Evolutionary conservation across 75 land plant genomes (phyloP), one percentile per base, ranked within the genome.

Genomic region (Gnetum montanum): DNA sequence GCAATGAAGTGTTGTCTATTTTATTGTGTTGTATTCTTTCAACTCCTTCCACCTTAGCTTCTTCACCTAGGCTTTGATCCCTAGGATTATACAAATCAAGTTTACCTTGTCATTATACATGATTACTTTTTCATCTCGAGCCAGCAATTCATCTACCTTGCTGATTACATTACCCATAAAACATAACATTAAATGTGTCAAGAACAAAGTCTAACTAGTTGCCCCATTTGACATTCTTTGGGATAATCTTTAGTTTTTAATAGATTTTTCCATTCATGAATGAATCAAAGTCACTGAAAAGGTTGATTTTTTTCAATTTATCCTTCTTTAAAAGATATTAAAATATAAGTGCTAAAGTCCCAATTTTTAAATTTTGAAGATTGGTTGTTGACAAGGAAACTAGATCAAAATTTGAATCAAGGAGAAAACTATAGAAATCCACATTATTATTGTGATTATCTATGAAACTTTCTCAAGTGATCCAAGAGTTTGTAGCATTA

Each of bases 101-200:
- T 90, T 67, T 78, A 89, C 95, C 66, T 90, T 90, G 11, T 90
- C 96, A 72, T 78, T 90, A 68, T 90, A 90, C 31, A 90, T 67
- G 5, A 84, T 82, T n/a, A 90, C 73, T 44, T 83, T 79, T 13
- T 82, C 91, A 8, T 87, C 91, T 35, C 59, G 59, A 12, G 87
- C 54, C 37, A 90, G 55, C 0, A 90, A 70, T 63, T 77, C 69
- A 72, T 85, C 90, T 37, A 90, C 91, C 35, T 52, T 23, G 33
- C 20, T 1, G 16, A 52, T 18, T 52, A 35, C 10, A 31, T 5
- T 33, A 34, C 33, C 33, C 54, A 52, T 52, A 35, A 52, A n/a
- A 52, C 3, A 31, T 35, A 52, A 31, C 19, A 31, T 8, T 23
- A 15, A 52, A 24, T 6, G 31, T 29, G 18, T 6, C 0, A 29